These are phyloP conservation scores for Penicillium sp. DNA, from an alignment of 2,329 filamentous ascomycete genomes.

Conservation along the genomic window DNA sequence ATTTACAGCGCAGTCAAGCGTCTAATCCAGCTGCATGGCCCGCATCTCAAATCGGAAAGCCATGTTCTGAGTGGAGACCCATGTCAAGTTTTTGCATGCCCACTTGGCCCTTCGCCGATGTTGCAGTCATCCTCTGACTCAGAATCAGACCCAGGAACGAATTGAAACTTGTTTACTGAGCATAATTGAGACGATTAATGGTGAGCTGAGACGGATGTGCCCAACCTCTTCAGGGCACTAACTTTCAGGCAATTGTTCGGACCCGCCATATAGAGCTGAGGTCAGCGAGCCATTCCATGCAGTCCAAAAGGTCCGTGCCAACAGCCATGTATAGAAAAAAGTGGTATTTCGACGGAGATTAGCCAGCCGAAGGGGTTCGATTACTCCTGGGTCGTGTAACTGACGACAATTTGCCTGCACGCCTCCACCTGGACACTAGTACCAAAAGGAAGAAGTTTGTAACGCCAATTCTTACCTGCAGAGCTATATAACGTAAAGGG, in stretches of 20 bases:
- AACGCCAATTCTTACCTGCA: background rate
- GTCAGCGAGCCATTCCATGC: background rate
- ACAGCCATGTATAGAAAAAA: background rate
- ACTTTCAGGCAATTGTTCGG: background rate
- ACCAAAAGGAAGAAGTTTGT: too few species aligned
- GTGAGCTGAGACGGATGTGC: background rate
- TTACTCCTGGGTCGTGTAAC: too few species aligned
- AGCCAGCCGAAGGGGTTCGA: too few species aligned
- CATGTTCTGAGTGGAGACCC: background rate
- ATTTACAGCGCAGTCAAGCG: background rate
- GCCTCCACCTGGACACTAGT: too few species aligned
- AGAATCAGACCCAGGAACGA: background rate
- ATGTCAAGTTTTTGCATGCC: background rate
- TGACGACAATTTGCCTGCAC: too few species aligned
- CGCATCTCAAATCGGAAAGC: background rate
- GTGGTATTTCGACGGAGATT: too few species aligned
- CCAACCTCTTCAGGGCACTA: background rate
- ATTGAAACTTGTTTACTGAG: background rate
- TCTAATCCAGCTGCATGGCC: background rate
- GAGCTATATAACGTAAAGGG: background rate
- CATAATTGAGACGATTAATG: background rate
- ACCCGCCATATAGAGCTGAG: background rate
- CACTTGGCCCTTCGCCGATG: background rate
- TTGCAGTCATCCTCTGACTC: background rate
- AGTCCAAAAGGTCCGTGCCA: background rate